A percentile compares a stretch with the other conserved stretches of the same genome.
Conservation (phyloP, 2,329 filamentous ascomycete species). For the Monosporascus sp. region DNA sequence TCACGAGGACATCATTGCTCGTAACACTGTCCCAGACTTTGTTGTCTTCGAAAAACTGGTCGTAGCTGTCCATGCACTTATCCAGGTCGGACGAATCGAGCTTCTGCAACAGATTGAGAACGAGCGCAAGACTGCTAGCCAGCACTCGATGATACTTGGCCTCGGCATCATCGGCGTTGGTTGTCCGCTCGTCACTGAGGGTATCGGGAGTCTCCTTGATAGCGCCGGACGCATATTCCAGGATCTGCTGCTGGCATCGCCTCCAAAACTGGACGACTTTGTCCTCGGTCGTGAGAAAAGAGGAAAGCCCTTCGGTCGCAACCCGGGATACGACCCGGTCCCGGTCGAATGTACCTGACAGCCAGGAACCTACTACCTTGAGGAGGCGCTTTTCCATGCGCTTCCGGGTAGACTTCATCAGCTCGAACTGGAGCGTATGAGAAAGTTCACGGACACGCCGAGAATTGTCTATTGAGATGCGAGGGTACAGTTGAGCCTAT, state of each 20-base stretch:
- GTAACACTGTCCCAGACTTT: conserved; percentile 63
- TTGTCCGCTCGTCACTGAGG: conserved; percentile 82
- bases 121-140: conserved; percentile 48
- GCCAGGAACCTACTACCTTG: conserved; percentile 79
- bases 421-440: conserved; percentile 64
- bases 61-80: conserved; percentile 57
- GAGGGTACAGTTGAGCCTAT: conserved; percentile 80
- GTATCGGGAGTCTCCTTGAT: conserved; percentile 75
- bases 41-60: conserved; percentile 60
- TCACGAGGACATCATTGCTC: conserved; percentile 50
- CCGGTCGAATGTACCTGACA: conserved; percentile 81
- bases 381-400: conserved; percentile 77
- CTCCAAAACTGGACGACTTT: conserved; percentile 74
- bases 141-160: conserved; percentile 78
- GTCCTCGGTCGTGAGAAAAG: conserved; percentile 72
- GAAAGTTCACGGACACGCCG: conserved; percentile 83
- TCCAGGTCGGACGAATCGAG: conserved; percentile 47
- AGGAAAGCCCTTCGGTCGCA: conserved; percentile 69
- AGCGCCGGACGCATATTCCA: conserved; percentile 76
- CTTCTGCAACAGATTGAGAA: conserved; percentile 46
- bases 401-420: conserved; percentile 64
- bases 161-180: conserved; percentile 77
- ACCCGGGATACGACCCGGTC: conserved; percentile 71
- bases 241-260: conserved; percentile 72
- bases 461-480: conserved; percentile 82